These are phyloP conservation scores for Penicillium glabrum DNA, from an alignment of 2,329 filamentous ascomycete species.

Conservation along the genomic window DNA sequence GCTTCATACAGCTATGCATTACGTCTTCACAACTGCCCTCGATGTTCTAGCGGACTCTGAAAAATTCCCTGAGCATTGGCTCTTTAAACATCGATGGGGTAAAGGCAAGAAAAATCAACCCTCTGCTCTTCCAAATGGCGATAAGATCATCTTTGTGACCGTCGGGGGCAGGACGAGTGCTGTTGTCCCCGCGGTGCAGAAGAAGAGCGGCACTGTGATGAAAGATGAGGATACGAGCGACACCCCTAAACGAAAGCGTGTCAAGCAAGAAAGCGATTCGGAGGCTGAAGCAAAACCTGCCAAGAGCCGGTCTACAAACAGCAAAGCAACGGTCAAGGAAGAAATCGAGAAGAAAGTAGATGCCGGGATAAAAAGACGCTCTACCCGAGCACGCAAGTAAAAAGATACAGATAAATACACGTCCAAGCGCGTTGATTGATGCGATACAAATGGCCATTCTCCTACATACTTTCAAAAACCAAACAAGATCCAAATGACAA, in stretches of 20 bases:
- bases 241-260: constrained; percentile 35
- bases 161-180: constrained; percentile 92
- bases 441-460: background rate
- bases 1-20: constrained; percentile 71
- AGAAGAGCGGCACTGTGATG: constrained; percentile 67
- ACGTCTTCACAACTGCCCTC: constrained; percentile 78
- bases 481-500: too few relatives aligned
- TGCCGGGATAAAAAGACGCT: constrained; percentile 23
- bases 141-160: constrained; percentile 80
- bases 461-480: too few relatives aligned
- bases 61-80: constrained; percentile 81
- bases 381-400: constrained; percentile 29
- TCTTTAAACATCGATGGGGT: constrained; percentile 85
- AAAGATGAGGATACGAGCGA: constrained; percentile 40
- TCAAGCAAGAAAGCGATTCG: constrained; percentile 30
- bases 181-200: constrained; percentile 80
- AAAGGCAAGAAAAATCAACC: constrained; percentile 76
- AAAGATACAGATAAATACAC: background rate
- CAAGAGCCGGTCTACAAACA: constrained; percentile 26
- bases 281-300: constrained; percentile 20
- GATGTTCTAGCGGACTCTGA: constrained; percentile 78
- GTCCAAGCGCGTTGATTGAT: background rate
- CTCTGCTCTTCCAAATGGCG: constrained; percentile 73
- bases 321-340: constrained; percentile 24
- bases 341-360: constrained; percentile 20